Evolutionary conservation across 495 filamentous ascomycete species (phyloP), one percentile per base, ranked within the genome.

Genomic region (Podospora comata): DNA sequence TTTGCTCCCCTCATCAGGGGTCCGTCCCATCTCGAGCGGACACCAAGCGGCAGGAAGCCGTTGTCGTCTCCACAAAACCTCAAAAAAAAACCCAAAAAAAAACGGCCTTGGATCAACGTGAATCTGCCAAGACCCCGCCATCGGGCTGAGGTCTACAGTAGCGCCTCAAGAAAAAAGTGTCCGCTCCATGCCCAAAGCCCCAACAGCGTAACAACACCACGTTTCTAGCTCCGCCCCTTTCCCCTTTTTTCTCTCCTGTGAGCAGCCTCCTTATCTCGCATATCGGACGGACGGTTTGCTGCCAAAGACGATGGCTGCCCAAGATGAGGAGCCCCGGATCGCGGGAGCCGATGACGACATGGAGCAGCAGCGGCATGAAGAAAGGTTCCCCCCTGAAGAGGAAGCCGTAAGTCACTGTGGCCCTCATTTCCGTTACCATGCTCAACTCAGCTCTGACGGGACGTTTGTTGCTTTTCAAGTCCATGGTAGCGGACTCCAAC

Each of bases 401-500:
- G 77, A 79, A 61, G 70, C 69, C 13, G 77, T 67, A 75, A 69
- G 76, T 23, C 23, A 23, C 23, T 68, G 16, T 68, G 58, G 26
- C 34, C 34, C 65, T 69, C 34, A 55, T 27, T 61, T 64, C 34
- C 7, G 57, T 23, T 67, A 39, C 55, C 28, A 54, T 26, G 5
- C 20, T 28, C 65, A n/a, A n/a, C 44, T 34, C 55, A 58, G 57
- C 54, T 71, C 30, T 70, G 59, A 65, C 28, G 57, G 71, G 30
- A 72, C 34, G 11, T 56, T 28, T 34, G 11, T 56, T 28, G 27
- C 65, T 27, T 58, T 53, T 16, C 34, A 69, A 94, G 90, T 79
- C 82, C 28, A 84, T 96, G 55, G 74, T 97, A 32, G 76, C 83
- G 34, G 87, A 93, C 80, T 91, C 93, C 18, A 88, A 91, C 72